Evolutionary conservation across 2,329 filamentous ascomycete genomes (phyloP), one percentile per base, ranked within the genome.

Genomic region (Lachnellula subtilissima): DNA sequence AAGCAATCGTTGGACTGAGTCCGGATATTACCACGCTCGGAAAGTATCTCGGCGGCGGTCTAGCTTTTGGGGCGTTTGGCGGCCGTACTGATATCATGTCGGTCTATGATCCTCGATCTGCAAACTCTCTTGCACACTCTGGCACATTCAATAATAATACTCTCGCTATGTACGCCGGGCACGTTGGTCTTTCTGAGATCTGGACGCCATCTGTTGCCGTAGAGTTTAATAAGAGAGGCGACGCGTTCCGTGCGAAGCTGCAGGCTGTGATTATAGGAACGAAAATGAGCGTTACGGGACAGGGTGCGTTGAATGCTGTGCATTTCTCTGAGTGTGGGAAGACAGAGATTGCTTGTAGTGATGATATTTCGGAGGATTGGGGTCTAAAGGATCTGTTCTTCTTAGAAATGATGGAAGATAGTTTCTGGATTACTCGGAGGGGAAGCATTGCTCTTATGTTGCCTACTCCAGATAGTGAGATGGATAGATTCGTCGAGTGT

Each of bases 71-170:
- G 2, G 84, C 81, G 0, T 87, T 89, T 64, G 85, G 86, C 0
- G 86, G 86, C 0, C 73, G 75, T 23, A 66, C 66, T 40, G 77
- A 82, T 5, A 54, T 88, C 58, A 86, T 88, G 82, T 68, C 70
- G 0, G 65, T 79, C 6, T 86, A 81, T 62, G 79, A 83, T 61
- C 80, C 81, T 9, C 67, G 76, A 11, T 25, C 25, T 25, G 71
- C 67, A 1, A 67, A 69, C 0, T 70, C 84, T 11, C 67, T 65
- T 0, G 47, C 73, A 0, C 84, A 87, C 62, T 80, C 83, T 0
- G 84, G 84, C 1, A 87, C 85, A 0, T 87, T 86, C 68, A 87
- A 87, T 67, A 88, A 89, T 65, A 88, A 88, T 67, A 52, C 61
- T 15, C 25, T 67, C 9, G 63, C 78, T 1, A 87, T 86, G 75